Evolutionary conservation across 768 basidiomycete genomes (phyloP), one percentile per base, ranked within the genome.

Genomic region (Postia placenta): DNA sequence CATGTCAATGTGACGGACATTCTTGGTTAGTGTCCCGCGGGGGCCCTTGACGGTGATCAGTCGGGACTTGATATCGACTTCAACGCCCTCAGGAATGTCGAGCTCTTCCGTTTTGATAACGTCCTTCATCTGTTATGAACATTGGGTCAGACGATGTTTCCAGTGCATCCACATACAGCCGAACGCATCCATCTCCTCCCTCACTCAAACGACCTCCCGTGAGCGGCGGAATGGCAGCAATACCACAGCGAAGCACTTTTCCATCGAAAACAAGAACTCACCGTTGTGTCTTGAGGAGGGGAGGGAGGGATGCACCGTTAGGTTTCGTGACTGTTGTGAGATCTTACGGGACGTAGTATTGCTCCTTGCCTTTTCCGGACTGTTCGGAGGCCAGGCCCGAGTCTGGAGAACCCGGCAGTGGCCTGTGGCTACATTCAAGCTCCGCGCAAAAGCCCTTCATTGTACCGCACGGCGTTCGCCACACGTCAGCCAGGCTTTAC

Each of bases 51-150:
- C 94, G 52, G 81, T 85, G 67, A 99, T 87, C 61, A 92, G 71
- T 55, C 96, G 85, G 57, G 94, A 80, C 76, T 97, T 96, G 73
- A 97, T 79, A 65, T 74, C 67, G 57, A 98, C 82, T 40, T 85
- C 81, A 62, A 99, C 85, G 61, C 80, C 83, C 63, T 86, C 83
- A 51, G 92, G 92, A 60, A 95, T 80, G 37, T 81, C 79, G 72
- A 94, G 83, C 69, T 90, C 90, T 86, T 95, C 92, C 48, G 87
- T 92, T 75, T 89, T 79, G 75, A 89, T 80, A 65, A 92, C 78
- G 81, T 92, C 89, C 72, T 86, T 86, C 90, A 92, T 92, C 87
- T 92, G 63, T 9, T 43, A 25, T 53, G 47, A 53, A 47, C 50
- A 52, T 22, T 15, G 28, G 17, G 67, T 64, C 54, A 60, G 55